Percentiles rank a stretch among this genome's conserved stretches.
Conservation (phyloP, 2,329 filamentous ascomycete species). For the Ceratocystis eucalypticola region DNA sequence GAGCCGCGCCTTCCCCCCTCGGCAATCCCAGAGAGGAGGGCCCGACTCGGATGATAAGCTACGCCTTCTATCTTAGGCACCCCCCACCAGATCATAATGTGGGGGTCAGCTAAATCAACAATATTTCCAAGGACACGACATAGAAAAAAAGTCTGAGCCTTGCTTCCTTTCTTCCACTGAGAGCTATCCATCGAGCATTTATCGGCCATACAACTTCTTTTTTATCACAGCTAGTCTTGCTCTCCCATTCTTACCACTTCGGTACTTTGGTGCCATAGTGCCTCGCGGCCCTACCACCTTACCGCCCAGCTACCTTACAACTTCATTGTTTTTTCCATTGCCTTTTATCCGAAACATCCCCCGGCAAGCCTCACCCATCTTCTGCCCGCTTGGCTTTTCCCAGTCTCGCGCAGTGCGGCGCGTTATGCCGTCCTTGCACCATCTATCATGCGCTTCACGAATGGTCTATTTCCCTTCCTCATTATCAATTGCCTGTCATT, state of each 20-base stretch:
- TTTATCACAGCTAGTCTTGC: neutral
- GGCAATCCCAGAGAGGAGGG: neutral
- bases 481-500: conserved; percentile 7
- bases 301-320: too few species aligned
- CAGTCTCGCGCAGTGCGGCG: neutral
- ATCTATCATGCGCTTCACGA: conserved; percentile 6
- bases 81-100: neutral
- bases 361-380: neutral
- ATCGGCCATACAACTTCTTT: neutral
- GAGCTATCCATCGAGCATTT: neutral
- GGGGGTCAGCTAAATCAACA: neutral
- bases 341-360: conserved; percentile 1
- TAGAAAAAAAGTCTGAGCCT: neutral
- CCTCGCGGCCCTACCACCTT: neutral
- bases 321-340: neutral
- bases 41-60: neutral
- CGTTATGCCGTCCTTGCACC: neutral
- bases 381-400: neutral
- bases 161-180: neutral
- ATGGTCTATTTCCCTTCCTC: conserved; percentile 11
- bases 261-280: neutral
- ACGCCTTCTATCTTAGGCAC: neutral
- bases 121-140: neutral
- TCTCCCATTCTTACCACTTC: neutral
- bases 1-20: neutral